phyloP scores from a whole-genome alignment of 495 filamentous ascomycete species.

The Aspergillus sclerotiicarbonarius region DNA sequence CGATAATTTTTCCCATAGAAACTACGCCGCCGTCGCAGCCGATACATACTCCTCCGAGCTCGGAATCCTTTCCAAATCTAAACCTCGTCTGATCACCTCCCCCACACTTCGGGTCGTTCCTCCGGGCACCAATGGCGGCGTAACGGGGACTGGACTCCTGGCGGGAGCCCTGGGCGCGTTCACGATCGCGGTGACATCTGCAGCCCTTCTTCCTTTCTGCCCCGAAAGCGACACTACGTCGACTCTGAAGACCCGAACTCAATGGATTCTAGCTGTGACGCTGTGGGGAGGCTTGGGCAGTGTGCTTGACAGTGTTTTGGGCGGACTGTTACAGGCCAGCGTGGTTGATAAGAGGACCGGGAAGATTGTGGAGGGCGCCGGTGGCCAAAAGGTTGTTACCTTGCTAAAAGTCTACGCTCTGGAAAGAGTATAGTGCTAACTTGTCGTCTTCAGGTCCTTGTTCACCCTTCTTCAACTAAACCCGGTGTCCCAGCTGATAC shows the following conservation, averaged over 20 bases:
- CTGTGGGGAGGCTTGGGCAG: conserved; percentile 74
- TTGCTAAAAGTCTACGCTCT: conserved; percentile 1
- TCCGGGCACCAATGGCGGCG: conserved; percentile 88
- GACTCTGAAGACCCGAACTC: conserved; percentile 46
- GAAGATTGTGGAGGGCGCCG: conserved; percentile 85
- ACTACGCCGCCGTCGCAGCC: conserved; percentile 88
- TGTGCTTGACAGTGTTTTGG: conserved; percentile 81
- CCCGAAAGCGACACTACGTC: conserved; percentile 37
- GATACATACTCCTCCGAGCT: conserved; percentile 97
- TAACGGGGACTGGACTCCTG: conserved; percentile 67
- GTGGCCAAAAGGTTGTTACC: conserved; percentile 66
- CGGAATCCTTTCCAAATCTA: conserved; percentile 76
- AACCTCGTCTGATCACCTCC: conserved; percentile 85
- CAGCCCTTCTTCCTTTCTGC: conserved; percentile 71
- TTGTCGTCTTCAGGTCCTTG: conserved; percentile 32
- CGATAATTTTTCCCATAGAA: conserved; percentile 32
- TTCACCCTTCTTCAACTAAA: conserved; percentile 30
- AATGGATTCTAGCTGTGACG: conserved; percentile 60
- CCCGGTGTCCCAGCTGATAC: neutral
- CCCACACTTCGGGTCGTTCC: conserved; percentile 72
- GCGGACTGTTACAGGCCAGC: conserved; percentile 80
- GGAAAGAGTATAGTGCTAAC: neutral
- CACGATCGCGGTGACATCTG: conserved; percentile 63
- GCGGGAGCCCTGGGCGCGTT: conserved; percentile 76
- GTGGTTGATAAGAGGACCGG: conserved; percentile 80